A percentile compares a stretch with the other conserved stretches of the same genome.
These are phyloP conservation scores for Filobasidium uniguttulatum DNA, from an alignment of 1,284 basidiomycete genomes.

Conservation along the genomic window DNA sequence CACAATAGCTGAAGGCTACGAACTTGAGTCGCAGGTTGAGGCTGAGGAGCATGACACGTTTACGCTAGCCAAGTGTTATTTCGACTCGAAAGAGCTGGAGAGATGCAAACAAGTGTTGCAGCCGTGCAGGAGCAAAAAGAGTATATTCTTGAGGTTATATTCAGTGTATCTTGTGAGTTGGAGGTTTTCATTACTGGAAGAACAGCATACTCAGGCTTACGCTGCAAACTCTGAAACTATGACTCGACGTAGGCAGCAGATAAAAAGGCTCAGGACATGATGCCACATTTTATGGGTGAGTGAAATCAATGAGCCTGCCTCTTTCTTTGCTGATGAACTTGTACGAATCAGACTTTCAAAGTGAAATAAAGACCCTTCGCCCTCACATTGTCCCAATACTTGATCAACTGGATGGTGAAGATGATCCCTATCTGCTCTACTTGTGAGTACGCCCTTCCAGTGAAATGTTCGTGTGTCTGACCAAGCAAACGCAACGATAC, in stretches of 20 bases:
- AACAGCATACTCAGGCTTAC: constrained; percentile 21
- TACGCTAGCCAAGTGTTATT: constrained; percentile 57
- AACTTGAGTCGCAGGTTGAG: constrained; percentile 17
- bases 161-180: constrained; percentile 65
- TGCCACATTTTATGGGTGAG: constrained; percentile 31
- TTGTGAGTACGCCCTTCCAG: constrained; percentile 49
- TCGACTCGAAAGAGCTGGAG: constrained; percentile 66
- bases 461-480: neutral
- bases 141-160: constrained; percentile 65
- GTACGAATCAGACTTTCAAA: constrained; percentile 48
- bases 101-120: constrained; percentile 55
- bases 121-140: constrained; percentile 53
- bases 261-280: constrained; percentile 35
- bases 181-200: neutral
- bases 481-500: neutral
- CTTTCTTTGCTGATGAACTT: neutral
- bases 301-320: neutral
- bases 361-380: constrained; percentile 48
- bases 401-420: constrained; percentile 45
- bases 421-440: constrained; percentile 75
- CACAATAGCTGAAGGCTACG: neutral
- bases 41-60: constrained; percentile 41
- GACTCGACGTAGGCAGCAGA: constrained; percentile 36
- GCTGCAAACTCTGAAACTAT: constrained; percentile 9
- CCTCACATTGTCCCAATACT: constrained; percentile 54